phyloP scores from a whole-genome alignment of 345 rosid genomes.

The Murraya paniculata region DNA sequence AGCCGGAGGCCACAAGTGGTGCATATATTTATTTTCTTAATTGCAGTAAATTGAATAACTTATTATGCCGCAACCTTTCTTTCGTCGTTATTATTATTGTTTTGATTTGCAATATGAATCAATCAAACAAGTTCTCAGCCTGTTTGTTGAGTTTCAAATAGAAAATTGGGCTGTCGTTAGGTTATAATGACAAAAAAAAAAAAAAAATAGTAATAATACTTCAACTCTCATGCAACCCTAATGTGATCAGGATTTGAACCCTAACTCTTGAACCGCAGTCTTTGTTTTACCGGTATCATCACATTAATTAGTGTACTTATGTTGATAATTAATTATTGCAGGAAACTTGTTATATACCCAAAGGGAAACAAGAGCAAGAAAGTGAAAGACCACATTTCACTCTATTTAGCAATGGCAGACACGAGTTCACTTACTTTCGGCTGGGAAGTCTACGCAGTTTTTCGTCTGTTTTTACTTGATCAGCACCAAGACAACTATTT shows the following conservation, averaged over 20 bases:
- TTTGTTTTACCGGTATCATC: background rate
- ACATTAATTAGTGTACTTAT: too few species aligned
- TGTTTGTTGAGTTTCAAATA: too few species aligned
- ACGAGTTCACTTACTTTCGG: conserved; percentile 35
- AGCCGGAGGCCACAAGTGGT: conserved; percentile 78
- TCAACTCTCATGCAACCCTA: too few species aligned
- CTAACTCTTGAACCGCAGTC: background rate
- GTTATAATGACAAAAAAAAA: too few species aligned
- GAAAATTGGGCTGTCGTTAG: too few species aligned
- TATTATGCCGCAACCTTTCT: too few species aligned
- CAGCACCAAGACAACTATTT: conserved; percentile 34
- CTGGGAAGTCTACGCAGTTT: conserved; percentile 49
- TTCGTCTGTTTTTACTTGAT: conserved; percentile 51
- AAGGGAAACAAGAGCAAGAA: conserved; percentile 64
- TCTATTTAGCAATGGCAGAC: conserved; percentile 46
- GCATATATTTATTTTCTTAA: conserved; percentile 13
- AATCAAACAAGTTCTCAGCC: too few species aligned
- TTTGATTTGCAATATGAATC: too few species aligned
- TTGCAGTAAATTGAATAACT: too few species aligned
- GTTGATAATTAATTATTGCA: conserved; percentile 19
- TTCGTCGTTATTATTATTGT: too few species aligned
- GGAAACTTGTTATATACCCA: conserved; percentile 66
- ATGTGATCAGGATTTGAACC: background rate
- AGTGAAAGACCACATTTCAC: conserved; percentile 46
- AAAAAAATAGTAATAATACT: too few species aligned